These are phyloP conservation scores for Thelonectria olida DNA, from an alignment of 2,329 filamentous ascomycete species.

Conservation along the genomic window DNA sequence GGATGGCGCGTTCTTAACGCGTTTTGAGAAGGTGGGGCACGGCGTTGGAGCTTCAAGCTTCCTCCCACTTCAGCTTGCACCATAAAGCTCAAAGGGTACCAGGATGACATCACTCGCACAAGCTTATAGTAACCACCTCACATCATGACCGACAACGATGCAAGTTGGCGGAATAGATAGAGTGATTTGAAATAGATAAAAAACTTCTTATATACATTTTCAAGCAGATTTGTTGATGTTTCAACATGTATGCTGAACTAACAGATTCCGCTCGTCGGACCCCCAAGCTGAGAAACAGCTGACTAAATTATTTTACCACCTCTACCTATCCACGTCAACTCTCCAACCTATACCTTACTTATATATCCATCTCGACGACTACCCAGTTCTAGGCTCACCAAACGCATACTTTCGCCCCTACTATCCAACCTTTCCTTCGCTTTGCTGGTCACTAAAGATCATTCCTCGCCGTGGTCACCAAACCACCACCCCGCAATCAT, in stretches of 20 bases:
- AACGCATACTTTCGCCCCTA: not conserved
- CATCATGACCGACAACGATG: not conserved
- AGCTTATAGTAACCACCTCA: not conserved
- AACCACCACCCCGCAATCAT: conserved; percentile 21
- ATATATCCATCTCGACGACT: not conserved
- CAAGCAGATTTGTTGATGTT: not conserved
- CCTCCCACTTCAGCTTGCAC: not conserved
- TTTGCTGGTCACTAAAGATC: not conserved
- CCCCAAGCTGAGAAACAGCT: conserved; percentile 3
- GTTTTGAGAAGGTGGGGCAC: conserved; percentile 24
- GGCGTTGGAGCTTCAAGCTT: not conserved
- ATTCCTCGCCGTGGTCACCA: not conserved
- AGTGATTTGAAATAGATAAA: too few relatives aligned
- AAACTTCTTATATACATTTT: too few relatives aligned
- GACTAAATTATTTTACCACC: conserved; percentile 21
- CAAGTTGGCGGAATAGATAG: too few relatives aligned
- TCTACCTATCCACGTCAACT: not conserved
- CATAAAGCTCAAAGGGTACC: not conserved
- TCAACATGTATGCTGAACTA: not conserved
- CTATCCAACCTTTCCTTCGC: not conserved
- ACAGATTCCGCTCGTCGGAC: not conserved
- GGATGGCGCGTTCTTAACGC: not conserved
- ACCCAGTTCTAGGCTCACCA: not conserved
- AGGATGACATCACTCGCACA: conserved; percentile 21
- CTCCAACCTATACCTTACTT: conserved; percentile 1